Evolutionary conservation across 192 early-diverging fungal species (phyloP), one percentile per base, ranked within the genome.

Genomic region (Jimgerdemannia flammicorona): DNA sequence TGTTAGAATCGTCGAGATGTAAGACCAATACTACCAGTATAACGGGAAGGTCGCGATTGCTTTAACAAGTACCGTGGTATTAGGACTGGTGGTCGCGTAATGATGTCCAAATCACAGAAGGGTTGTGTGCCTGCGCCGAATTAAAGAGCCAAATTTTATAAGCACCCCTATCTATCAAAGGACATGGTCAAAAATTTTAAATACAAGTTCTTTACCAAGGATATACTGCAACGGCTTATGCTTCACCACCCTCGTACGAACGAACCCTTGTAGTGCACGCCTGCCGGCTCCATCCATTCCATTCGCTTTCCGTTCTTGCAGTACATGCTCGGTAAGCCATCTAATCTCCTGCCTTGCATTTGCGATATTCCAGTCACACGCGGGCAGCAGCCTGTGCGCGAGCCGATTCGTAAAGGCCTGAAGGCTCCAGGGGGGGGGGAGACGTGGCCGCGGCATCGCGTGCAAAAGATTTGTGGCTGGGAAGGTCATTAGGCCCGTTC

Each of bases 181-280:
- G 69, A 20, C 20, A 71, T 72, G 29, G 3, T 74, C 4, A 68
- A 42, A 49, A 14, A 42, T 54, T 71, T 17, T 74, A 67, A 59
- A 20, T 19, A 10, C 41, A 17, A 43, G 20, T 10, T n/a, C 9
- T n/a, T 67, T 83, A 85, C 87, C 87, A 29, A 98, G 77, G 59
- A 99, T 93, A 77, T 99, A 99, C 80, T 99, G 97, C 67, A 99
- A 82, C 7, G 96, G 97, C 78, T 94, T 96, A 71, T 91, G 86
- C 14, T 74, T 59, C 8, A 59, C 49, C 49, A 59, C 49, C 14
- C 49, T 59, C 8, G 0, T 14, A 14, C 49, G 49, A 10, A 59
- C 49, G 49, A 59, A 59, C 49, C 49, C 49, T 14, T 59, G 29
- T 29, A 29, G 29, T 29, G 29, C 29, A 29, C 29, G 29, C 29